phyloP scores from a whole-genome alignment of 306 rosid genomes.

The Rosa chinensis region DNA sequence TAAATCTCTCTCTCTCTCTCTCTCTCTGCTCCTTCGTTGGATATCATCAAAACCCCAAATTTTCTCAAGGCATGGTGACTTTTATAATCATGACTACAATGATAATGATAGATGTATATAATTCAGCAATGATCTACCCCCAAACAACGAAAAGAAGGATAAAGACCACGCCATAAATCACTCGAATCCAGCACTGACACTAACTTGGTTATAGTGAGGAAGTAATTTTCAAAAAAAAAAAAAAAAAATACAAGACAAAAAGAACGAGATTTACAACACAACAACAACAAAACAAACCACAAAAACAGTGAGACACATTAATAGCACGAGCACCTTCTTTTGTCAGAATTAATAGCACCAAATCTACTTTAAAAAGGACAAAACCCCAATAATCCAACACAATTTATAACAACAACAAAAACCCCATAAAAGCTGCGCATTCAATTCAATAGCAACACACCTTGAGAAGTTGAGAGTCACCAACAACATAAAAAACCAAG shows the following conservation, averaged over 20 bases:
- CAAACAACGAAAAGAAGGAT: not conserved
- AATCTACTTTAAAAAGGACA: not conserved
- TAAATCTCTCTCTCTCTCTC: not conserved
- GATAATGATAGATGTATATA: not conserved
- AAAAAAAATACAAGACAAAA: not conserved
- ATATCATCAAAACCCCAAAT: not conserved
- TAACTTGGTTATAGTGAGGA: not conserved
- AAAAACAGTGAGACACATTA: not conserved
- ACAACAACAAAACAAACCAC: not conserved
- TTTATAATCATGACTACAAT: not conserved
- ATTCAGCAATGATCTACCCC: not conserved
- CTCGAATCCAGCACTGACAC: not conserved
- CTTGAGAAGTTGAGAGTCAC: too few relatives aligned
- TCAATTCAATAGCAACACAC: not conserved
- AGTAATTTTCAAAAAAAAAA: not conserved
- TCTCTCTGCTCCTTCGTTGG: not conserved
- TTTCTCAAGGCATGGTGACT: not conserved
- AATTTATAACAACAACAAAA: not conserved
- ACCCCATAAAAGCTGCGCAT: not conserved
- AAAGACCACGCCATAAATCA: not conserved
- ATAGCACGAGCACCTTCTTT: not conserved
- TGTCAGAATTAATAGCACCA: not conserved
- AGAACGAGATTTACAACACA: not conserved
- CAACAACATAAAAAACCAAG: not conserved
- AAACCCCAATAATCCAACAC: not conserved